A percentile compares a stretch with the other conserved stretches of the same genome.
Conservation (phyloP, 2,329 filamentous ascomycete species). For the Conoideocrella luteorostrata region DNA sequence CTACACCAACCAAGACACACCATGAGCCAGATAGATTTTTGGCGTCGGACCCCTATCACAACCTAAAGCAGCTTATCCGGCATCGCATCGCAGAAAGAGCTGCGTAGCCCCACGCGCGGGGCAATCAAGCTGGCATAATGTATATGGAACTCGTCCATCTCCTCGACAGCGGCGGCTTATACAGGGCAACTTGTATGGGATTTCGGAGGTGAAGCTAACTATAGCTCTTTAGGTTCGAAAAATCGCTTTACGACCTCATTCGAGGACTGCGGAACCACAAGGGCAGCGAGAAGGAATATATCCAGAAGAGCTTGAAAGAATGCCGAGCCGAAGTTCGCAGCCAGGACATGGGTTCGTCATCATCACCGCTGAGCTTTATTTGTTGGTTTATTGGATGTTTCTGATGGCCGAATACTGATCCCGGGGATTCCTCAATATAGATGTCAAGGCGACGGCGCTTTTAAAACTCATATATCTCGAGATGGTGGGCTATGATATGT, state of each 20-base stretch:
- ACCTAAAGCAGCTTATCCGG: slow-evolving; percentile 6
- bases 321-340: slow-evolving; percentile 87
- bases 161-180: background rate
- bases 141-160: background rate
- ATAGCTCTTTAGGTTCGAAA: slow-evolving; percentile 73
- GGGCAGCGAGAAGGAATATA: slow-evolving; percentile 90
- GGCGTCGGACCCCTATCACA: slow-evolving; percentile 15
- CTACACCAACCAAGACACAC: slow-evolving; percentile 11
- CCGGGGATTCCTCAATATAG: too few relatives aligned
- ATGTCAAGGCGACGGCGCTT: slow-evolving; percentile 92
- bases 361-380: background rate
- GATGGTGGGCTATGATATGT: slow-evolving; percentile 99
- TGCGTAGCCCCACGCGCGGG: slow-evolving; percentile 21
- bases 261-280: slow-evolving; percentile 92
- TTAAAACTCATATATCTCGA: slow-evolving; percentile 96
- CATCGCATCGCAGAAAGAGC: slow-evolving; percentile 2
- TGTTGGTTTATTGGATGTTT: too few relatives aligned
- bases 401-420: too few relatives aligned
- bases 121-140: slow-evolving; percentile 8
- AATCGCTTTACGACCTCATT: slow-evolving; percentile 98
- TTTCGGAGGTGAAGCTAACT: background rate
- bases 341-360: slow-evolving; percentile 75
- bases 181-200: background rate
- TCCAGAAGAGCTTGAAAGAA: slow-evolving; percentile 89
- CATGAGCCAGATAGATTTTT: slow-evolving; percentile 14